A percentile compares a stretch with the other conserved stretches of the same genome.
phyloP scores from a whole-genome alignment of 169 alveolate species.

The Eimeria maxima region DNA sequence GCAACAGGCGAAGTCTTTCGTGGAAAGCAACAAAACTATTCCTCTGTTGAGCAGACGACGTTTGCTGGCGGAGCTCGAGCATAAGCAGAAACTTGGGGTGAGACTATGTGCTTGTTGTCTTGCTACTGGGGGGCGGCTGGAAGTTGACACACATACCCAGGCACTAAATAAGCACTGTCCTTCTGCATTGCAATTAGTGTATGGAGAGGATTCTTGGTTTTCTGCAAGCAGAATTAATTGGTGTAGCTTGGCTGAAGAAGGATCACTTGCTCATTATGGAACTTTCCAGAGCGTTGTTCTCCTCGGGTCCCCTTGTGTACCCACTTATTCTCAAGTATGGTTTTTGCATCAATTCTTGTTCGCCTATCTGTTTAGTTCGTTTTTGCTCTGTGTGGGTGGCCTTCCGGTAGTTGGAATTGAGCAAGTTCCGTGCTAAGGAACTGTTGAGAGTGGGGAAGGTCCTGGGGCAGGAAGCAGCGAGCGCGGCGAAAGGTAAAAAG shows the following conservation, averaged over 20 bases:
- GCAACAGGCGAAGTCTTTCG: slow-evolving; percentile 47
- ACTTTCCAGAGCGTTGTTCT: not conserved
- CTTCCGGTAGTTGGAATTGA: slow-evolving; percentile 74
- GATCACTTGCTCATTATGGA: not conserved
- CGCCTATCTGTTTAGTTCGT: not conserved
- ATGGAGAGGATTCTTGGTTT: not conserved
- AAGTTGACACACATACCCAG: not conserved
- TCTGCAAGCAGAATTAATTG: not conserved
- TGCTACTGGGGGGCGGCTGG: not conserved
- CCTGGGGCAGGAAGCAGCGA: slow-evolving; percentile 76
- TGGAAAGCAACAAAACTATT: slow-evolving; percentile 59
- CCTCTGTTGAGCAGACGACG: slow-evolving; percentile 77
- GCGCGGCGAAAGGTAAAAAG: slow-evolving; percentile 58
- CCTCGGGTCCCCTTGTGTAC: too few relatives aligned
- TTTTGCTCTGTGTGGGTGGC: not conserved
- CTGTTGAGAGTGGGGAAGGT: slow-evolving; percentile 75
- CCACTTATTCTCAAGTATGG: not conserved
- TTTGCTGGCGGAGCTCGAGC: slow-evolving; percentile 74
- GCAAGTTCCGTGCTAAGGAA: slow-evolving; percentile 81
- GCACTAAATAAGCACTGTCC: not conserved
- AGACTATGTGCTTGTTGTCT: not conserved
- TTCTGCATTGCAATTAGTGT: not conserved
- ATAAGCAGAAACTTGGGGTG: slow-evolving; percentile 72
- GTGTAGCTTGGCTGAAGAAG: not conserved
- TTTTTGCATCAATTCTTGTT: not conserved